Base-by-base conservation (phyloP, 129 eudicot species). In the Erigeron canadensis region DNA sequence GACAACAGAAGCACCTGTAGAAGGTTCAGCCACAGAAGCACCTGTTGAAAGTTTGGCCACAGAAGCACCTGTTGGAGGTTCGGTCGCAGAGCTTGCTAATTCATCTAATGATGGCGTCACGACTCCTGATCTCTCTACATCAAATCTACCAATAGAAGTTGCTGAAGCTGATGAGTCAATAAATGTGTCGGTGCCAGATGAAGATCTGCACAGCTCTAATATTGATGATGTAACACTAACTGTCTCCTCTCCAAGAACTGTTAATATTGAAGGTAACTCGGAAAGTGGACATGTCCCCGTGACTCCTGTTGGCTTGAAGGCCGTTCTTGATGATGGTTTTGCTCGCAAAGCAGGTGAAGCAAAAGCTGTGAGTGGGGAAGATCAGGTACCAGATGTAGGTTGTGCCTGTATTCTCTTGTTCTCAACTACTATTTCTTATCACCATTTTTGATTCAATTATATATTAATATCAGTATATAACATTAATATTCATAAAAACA, bases 361-460 rank as follows among this genome's bases (percentile, higher is more conserved):
- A 55, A 73, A 79, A 53, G 57, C 71, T 46, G 56, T 64, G 64
- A 77, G 75, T 53, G 85, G 61, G 86, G 91, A 82, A 81, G 91
- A 87, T 83, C 95, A 89, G 96, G 98, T 87, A 89, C 88, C 95
- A 87, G 92, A 85, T 77, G 86, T 93, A 93, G 96, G 96, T 89
- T 87, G 95, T 93, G 84, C 96, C 95, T 80, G 77, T 85, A 75
- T 83, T 81, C 94, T 84, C 87, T 78, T 74, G 73, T 80, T 65
- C 67, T 67, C 78, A 45, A 59, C 39, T 63, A 51, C 43, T 71
- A 53, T 72, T 59, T 22, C 48, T 66, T 75, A 58, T 63, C 68
- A 75, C 38, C 61, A 34, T 74, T 41, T 51, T 50, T 61, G 11
- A 34, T 34, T 51, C 15, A 70, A 23, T 58, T 66, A 63, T 28